Evolutionary conservation across 106 monocot species (phyloP), one percentile per base, ranked within the genome.

Genomic region (Chionographis japonica): DNA sequence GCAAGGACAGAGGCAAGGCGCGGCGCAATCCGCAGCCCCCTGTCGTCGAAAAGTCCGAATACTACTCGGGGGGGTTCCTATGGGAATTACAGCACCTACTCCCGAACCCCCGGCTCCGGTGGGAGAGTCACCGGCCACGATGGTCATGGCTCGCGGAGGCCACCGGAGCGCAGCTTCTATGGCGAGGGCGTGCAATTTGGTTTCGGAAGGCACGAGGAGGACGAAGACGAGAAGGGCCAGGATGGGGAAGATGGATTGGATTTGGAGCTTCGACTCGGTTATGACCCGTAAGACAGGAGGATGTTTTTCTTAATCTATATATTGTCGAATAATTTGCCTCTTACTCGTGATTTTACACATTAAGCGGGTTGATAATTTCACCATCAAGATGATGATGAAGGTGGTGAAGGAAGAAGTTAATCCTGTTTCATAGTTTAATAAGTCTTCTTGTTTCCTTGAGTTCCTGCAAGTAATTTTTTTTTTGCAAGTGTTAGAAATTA

Each of bases 211-310:
- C 63, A 58, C 37, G 42, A 9, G 3, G 53, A 52, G n/a, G 51
- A 27, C 2, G 68, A 61, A n/a, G 16, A 57, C 20, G 43, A 40
- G 42, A 57, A 56, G 43, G 58, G 16, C 8, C 8, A 70, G n/a
- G 66, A 56, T 10, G 43, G 7, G 51, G 79, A 79, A 11, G 65
- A 54, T 40, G 72, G 63, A 37, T 40, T 80, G 63, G 84, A 85
- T 62, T 77, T 85, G 65, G 85, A 85, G 65, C 80, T 85, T 40
- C 68, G 85, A 61, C 77, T 73, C 69, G 85, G 67, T 64, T 62
- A 65, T 62, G 56, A 52, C 43, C 62, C 40, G 4, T 50, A 72
- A 20, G 3, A 36, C 3, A 35, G 11, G 27, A 10, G 1, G 9
- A 10, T 57, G 56, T 4, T 56, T n/a, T 4, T 12, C 16, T n/a